Percentiles rank a stretch among this genome's conserved stretches.
Evolutionary conservation across 805 yeast species (phyloP).

Genomic region (Starmerella kuoi): DNA sequence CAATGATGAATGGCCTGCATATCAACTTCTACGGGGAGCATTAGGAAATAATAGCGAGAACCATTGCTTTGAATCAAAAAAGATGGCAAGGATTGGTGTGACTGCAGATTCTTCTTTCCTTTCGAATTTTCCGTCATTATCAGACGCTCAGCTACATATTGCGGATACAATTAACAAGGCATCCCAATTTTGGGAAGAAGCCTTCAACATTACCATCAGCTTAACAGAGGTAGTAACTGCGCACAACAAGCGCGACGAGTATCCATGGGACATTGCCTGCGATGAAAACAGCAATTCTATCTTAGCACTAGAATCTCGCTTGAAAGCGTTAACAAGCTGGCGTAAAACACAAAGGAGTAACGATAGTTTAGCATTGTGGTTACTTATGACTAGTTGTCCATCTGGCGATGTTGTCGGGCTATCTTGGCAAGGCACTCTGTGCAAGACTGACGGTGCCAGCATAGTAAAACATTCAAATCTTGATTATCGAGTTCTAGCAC

Average conservation of each 20-base stretch:
- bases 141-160: slow-evolving; percentile 26
- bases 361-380: slow-evolving; percentile 31
- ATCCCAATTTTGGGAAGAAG: slow-evolving; percentile 27
- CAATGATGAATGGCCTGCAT: not conserved
- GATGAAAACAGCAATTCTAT: slow-evolving; percentile 20
- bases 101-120: slow-evolving; percentile 31
- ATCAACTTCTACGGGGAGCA: not conserved
- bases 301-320: slow-evolving; percentile 23
- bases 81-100: slow-evolving; percentile 28
- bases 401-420: slow-evolving; percentile 30
- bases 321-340: slow-evolving; percentile 27
- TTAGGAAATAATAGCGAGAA: not conserved
- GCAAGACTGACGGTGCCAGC: slow-evolving; percentile 28
- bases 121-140: slow-evolving; percentile 21
- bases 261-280: slow-evolving; percentile 23
- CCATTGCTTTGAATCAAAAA: not conserved
- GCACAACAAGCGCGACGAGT: slow-evolving; percentile 18
- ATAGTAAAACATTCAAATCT: slow-evolving; percentile 27
- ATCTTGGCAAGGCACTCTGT: slow-evolving; percentile 30
- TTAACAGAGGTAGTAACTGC: slow-evolving; percentile 25
- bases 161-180: slow-evolving; percentile 28
- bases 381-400: slow-evolving; percentile 27
- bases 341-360: slow-evolving; percentile 18
- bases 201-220: slow-evolving; percentile 31
- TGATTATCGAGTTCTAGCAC: slow-evolving; percentile 32